Percentiles rank a stretch among this genome's conserved stretches.
phyloP scores from a whole-genome alignment of 495 filamentous ascomycete species.

The Penicillium soppii region DNA sequence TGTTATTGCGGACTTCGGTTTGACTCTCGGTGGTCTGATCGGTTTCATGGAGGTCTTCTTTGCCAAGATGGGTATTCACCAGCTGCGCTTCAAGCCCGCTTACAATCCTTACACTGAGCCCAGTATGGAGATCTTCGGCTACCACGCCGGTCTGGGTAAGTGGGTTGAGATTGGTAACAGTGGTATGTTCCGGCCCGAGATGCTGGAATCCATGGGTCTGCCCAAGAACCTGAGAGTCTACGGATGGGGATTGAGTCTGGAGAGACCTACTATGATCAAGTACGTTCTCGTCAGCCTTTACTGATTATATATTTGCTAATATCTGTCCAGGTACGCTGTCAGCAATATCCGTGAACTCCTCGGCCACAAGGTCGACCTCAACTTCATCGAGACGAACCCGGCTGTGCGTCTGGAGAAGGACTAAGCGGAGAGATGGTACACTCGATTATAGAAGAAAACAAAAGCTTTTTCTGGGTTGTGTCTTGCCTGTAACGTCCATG shows the following conservation, averaged over 20 bases:
- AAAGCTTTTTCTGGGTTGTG: conserved; percentile 16
- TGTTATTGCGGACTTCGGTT: conserved; percentile 91
- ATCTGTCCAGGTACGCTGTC: conserved; percentile 62
- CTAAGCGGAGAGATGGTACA: conserved; percentile 34
- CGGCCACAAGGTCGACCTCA: conserved; percentile 80
- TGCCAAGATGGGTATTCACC: conserved; percentile 86
- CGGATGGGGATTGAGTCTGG: conserved; percentile 86
- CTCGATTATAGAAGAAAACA: conserved; percentile 23
- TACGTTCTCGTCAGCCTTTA: conserved; percentile 31
- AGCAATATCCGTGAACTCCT: conserved; percentile 82
- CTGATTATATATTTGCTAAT: conserved; percentile 6
- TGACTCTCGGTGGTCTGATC: conserved; percentile 90
- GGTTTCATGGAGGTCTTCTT: conserved; percentile 98
- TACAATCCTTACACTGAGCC: conserved; percentile 99
- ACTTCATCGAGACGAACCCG: conserved; percentile 79
- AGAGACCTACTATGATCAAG: conserved; percentile 98
- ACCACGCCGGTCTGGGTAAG: conserved; percentile 84
- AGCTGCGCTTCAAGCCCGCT: conserved; percentile 92
- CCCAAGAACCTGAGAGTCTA: conserved; percentile 86
- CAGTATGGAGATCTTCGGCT: conserved; percentile 93
- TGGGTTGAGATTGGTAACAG: conserved; percentile 97
- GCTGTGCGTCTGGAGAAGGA: conserved; percentile 78
- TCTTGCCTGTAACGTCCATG: conserved; percentile 16
- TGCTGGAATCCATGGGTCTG: conserved; percentile 87
- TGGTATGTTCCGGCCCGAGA: conserved; percentile 97